Base-by-base conservation (phyloP, 2,329 filamentous ascomycete species). In the Fusarium sulawesiense region DNA sequence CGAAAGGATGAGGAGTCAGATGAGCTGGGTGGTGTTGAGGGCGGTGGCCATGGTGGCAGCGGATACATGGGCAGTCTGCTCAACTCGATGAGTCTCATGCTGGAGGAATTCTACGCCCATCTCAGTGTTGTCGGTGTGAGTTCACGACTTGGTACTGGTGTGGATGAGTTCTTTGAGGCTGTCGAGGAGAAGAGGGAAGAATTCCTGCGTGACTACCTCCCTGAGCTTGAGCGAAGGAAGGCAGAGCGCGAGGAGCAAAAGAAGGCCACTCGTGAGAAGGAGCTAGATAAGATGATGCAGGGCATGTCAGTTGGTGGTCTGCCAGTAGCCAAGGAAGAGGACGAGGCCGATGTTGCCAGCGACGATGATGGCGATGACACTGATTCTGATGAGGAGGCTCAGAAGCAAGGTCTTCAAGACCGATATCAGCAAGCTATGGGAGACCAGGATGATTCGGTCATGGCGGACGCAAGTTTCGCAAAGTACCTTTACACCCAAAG, bases 91-190 rank as follows among this genome's bases (percentile, higher is more conserved):
- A 97, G 93, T 77, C 84, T 98, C 66, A 93, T 99, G 87, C 85
- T 99, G 34, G 96, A 99, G 76, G 96, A 99, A 79, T 99, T 99
- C 77, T 99, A 99, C 80, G 91, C 93, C 41, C 94, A 98, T 77
- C 84, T 99, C 34, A 97, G 89, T 76, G 93, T 99, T 11, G 95
- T 99, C 0, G 94, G 92, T 0, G 97, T 99, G 14, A 97, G 93
- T 72, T 92, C 94, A 10, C 95, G 97, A 88, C 93, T 95, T 0
- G 96, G 96, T 23, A 91, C 92, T 1, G 97, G 96, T 6, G 89
- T 99, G 32, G 92, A 97, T 62, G 93, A 97, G 25, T 99, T 99
- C 81, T 98, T 99, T 78, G 88, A 89, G 44, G 94, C 95, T 0
- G 94, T 99, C 2, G 86, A 92, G 70, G 89, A 92, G 66, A 99